A percentile compares a stretch with the other conserved stretches of the same genome.
These are phyloP conservation scores for Wilcoxina mikolae DNA, from an alignment of 495 filamentous ascomycete species.

Conservation along the genomic window DNA sequence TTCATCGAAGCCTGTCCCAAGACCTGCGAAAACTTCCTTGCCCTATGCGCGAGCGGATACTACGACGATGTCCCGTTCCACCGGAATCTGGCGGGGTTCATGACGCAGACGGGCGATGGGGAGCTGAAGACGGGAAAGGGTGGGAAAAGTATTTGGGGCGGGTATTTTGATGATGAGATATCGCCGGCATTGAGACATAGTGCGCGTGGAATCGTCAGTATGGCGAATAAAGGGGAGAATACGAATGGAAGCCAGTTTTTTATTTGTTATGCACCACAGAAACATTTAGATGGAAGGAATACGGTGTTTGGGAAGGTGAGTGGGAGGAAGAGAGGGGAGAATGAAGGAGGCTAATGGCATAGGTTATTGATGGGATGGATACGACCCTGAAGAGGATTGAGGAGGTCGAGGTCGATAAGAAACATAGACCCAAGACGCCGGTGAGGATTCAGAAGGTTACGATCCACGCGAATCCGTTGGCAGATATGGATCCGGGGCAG, in stretches of 20 bases:
- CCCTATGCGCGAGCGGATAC: conserved; percentile 76
- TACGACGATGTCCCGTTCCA: conserved; percentile 86
- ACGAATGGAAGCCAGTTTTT: conserved; percentile 97
- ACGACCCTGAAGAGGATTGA: conserved; percentile 61
- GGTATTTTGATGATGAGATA: conserved; percentile 78
- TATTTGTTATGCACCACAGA: conserved; percentile 66
- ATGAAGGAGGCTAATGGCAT: conserved; percentile 32
- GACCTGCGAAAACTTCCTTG: conserved; percentile 91
- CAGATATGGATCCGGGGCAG: conserved; percentile 33
- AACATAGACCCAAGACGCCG: conserved; percentile 61
- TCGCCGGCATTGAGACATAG: conserved; percentile 71
- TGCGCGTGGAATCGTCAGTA: conserved; percentile 68
- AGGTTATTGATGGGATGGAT: conserved; percentile 41
- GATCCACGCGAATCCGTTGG: conserved; percentile 89
- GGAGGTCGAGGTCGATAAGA: conserved; percentile 70
- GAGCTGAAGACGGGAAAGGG: conserved; percentile 53
- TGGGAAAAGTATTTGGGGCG: conserved; percentile 72
- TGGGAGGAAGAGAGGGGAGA: conserved; percentile 34
- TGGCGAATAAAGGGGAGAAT: conserved; percentile 79
- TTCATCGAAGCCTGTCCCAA: conserved; percentile 91
- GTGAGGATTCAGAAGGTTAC: conserved; percentile 59
- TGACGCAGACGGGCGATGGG: conserved; percentile 79
- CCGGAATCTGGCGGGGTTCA: conserved; percentile 73
- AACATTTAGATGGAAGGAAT: conserved; percentile 87
- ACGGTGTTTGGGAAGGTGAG: conserved; percentile 82